A percentile compares a stretch with the other conserved stretches of the same genome.
Conservation (phyloP, 2,329 filamentous ascomycete genomes). For the Colletotrichum tamarilloi region DNA sequence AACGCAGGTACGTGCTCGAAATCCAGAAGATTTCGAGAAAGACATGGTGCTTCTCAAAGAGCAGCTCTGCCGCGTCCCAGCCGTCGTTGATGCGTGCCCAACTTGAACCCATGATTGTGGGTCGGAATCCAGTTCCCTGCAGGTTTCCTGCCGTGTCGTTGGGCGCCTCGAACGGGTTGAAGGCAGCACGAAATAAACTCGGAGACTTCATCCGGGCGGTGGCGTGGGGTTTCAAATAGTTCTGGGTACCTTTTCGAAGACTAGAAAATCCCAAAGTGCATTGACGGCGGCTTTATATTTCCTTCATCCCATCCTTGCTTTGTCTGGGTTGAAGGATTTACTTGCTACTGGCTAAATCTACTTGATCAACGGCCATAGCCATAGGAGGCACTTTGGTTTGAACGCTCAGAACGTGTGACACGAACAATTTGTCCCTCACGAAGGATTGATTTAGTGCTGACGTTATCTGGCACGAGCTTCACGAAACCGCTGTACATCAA, state of each 20-base stretch:
- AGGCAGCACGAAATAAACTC: conserved; percentile 4
- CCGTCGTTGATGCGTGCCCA: background rate
- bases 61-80: background rate
- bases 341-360: background rate
- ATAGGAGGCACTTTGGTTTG: too few relatives aligned
- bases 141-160: conserved; percentile 4
- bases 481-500: background rate
- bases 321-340: too few relatives aligned
- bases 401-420: too few relatives aligned
- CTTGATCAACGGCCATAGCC: too few relatives aligned
- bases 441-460: background rate
- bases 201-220: background rate
- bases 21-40: conserved; percentile 19
- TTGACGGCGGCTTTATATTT: background rate
- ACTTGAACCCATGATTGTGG: conserved; percentile 3
- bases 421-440: too few relatives aligned
- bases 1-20: background rate
- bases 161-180: background rate
- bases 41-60: conserved; percentile 10
- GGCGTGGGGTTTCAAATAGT: conserved; percentile 4
- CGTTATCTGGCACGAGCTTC: background rate
- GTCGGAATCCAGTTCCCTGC: background rate
- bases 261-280: background rate
- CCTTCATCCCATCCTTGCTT: background rate
- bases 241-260: background rate